Percentiles rank a stretch among this genome's conserved stretches.
phyloP scores from a whole-genome alignment of 306 rosid genomes.

The Glycyrrhiza uralensis region DNA sequence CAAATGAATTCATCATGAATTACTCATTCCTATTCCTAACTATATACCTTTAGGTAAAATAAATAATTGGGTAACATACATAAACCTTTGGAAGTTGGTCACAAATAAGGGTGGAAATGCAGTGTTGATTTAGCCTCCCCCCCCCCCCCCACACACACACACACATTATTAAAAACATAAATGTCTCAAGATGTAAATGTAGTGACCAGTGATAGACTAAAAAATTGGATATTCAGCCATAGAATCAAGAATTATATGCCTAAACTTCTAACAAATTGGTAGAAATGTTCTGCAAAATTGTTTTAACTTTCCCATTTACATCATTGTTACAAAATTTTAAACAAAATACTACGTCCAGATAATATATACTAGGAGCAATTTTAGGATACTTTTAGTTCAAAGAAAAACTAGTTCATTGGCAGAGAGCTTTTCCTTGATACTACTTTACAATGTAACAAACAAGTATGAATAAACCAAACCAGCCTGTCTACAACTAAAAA shows the following conservation, averaged over 20 bases:
- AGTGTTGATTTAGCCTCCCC: not conserved
- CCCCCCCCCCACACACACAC: no score
- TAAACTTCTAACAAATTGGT: not conserved
- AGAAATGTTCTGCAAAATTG: not conserved
- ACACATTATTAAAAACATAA: no score
- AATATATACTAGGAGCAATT: not conserved
- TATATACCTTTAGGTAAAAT: not conserved
- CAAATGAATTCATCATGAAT: not conserved
- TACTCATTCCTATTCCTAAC: not conserved
- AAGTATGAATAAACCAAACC: not conserved
- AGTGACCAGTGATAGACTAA: not conserved
- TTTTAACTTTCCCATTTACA: not conserved
- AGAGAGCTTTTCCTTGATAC: not conserved
- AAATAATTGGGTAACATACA: not conserved
- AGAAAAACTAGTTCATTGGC: not conserved
- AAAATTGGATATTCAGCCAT: not conserved
- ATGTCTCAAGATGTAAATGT: not conserved
- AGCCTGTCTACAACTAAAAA: not conserved
- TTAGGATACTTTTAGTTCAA: not conserved
- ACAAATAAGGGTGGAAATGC: not conserved
- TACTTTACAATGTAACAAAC: not conserved
- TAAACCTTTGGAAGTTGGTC: not conserved
- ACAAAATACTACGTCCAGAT: not conserved
- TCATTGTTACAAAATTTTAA: not conserved
- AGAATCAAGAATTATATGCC: not conserved